Evolutionary conservation across 345 rosid genomes (phyloP).

Genomic region (Sisymbrium irio): DNA sequence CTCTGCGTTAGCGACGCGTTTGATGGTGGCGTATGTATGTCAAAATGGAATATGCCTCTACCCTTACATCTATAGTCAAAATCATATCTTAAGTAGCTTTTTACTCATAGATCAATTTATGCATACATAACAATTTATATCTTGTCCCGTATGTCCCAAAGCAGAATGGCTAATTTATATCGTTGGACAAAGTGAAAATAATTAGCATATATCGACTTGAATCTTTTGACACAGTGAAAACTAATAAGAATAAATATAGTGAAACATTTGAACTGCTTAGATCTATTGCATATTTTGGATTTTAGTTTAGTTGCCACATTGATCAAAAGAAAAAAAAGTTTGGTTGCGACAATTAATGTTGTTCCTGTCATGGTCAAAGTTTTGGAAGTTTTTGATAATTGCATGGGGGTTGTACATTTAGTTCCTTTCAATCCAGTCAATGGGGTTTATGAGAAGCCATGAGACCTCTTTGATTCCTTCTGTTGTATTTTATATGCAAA

Average conservation of each 20-base stretch:
- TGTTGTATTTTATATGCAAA: neutral
- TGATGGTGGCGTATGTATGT: conserved; percentile 22
- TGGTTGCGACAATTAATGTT: too few relatives aligned
- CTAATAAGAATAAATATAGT: too few relatives aligned
- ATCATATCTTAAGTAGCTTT: neutral
- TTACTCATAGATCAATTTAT: neutral
- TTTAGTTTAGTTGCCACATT: too few relatives aligned
- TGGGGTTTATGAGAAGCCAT: neutral
- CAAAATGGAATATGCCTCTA: conserved; percentile 19
- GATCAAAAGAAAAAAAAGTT: too few relatives aligned
- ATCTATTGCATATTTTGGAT: too few relatives aligned
- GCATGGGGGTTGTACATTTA: neutral
- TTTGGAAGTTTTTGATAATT: conserved; percentile 10
- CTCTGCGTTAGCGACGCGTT: conserved; percentile 18
- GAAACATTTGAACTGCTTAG: too few relatives aligned
- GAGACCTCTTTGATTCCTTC: neutral
- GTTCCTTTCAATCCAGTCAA: neutral
- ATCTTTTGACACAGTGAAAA: too few relatives aligned
- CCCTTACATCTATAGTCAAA: neutral
- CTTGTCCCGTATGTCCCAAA: neutral
- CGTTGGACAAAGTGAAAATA: neutral
- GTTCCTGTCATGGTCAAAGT: neutral
- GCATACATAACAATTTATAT: neutral
- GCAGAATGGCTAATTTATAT: neutral
- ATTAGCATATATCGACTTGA: neutral